These are phyloP conservation scores for Dentipellis sp. DNA, from an alignment of 768 basidiomycete species.

Conservation along the genomic window DNA sequence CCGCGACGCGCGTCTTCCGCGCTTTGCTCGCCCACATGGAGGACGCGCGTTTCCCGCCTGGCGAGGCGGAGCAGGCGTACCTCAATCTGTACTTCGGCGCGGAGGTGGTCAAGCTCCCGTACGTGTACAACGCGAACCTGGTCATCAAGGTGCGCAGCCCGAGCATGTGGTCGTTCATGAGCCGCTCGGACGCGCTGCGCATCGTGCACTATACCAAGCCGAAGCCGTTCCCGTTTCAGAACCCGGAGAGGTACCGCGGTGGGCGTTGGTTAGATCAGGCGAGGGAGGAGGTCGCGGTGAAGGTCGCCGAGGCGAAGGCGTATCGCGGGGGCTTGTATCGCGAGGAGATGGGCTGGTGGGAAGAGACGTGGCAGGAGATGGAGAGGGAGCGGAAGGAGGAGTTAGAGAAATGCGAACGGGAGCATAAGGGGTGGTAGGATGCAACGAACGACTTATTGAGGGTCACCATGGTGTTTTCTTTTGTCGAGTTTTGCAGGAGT, in stretches of 20 bases:
- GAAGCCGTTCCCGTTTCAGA: slow-evolving; percentile 19
- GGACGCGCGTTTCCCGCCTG: slow-evolving; percentile 22
- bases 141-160: slow-evolving; percentile 26
- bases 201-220: slow-evolving; percentile 31
- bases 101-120: slow-evolving; percentile 27
- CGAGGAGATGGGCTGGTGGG: slow-evolving; percentile 28
- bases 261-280: slow-evolving; percentile 6
- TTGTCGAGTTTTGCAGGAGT: too few relatives aligned
- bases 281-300: slow-evolving; percentile 16
- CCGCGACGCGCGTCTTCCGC: slow-evolving; percentile 21
- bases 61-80: slow-evolving; percentile 32
- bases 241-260: slow-evolving; percentile 6
- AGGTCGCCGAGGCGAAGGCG: slow-evolving; percentile 14
- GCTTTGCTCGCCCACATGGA: slow-evolving; percentile 22
- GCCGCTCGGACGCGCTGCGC: slow-evolving; percentile 23
- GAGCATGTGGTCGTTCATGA: slow-evolving; percentile 22
- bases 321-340: slow-evolving; percentile 19
- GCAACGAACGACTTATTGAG: too few relatives aligned
- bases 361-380: slow-evolving; percentile 24
- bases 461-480: too few relatives aligned
- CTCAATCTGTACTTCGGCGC: slow-evolving; percentile 31
- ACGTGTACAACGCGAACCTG: slow-evolving; percentile 33
- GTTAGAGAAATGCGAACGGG: slow-evolving; percentile 6
- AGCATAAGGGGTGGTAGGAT: not conserved
- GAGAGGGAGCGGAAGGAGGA: slow-evolving; percentile 1